Conservation (phyloP, 2,329 filamentous ascomycete species). For the Knufia fluminis region DNA sequence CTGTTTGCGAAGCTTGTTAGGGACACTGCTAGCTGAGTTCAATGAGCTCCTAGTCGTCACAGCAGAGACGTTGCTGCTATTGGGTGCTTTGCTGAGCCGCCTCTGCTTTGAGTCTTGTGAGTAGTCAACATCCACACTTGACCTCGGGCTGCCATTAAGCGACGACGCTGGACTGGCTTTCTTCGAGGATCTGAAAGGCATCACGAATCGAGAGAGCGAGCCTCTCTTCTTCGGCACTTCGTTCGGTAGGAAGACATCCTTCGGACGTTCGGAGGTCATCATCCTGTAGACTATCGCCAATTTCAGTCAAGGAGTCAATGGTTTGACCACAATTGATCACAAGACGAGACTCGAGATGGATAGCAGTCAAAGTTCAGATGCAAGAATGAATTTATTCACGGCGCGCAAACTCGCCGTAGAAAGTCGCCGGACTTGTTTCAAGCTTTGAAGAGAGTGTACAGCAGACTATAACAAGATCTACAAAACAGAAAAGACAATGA, state of each 20-base stretch:
- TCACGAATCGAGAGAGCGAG: not conserved
- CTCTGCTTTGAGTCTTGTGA: not conserved
- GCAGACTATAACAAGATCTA: no score
- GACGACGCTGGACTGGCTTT: constrained; percentile 6
- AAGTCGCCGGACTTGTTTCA: no score
- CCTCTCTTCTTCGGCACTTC: not conserved
- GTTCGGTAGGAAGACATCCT: not conserved
- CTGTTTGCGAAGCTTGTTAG: constrained; percentile 3
- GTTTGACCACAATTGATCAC: no score
- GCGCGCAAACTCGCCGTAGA: no score
- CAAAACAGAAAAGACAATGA: no score
- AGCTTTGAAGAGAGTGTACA: no score
- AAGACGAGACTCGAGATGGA: no score
- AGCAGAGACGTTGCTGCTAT: not conserved
- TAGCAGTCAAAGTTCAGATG: no score
- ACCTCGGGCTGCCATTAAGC: constrained; percentile 1
- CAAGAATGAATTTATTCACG: no score
- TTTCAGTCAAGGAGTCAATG: no score
- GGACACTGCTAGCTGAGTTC: not conserved
- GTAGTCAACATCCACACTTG: constrained; percentile 1
- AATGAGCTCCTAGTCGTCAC: not conserved
- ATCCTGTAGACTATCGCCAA: not conserved
- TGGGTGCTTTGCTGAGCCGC: constrained; percentile 1
- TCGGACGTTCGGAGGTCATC: not conserved
- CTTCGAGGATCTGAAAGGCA: constrained; percentile 6